Evolutionary conservation across 768 basidiomycete species (phyloP).

Genomic region (Podaxis mareebaensis): DNA sequence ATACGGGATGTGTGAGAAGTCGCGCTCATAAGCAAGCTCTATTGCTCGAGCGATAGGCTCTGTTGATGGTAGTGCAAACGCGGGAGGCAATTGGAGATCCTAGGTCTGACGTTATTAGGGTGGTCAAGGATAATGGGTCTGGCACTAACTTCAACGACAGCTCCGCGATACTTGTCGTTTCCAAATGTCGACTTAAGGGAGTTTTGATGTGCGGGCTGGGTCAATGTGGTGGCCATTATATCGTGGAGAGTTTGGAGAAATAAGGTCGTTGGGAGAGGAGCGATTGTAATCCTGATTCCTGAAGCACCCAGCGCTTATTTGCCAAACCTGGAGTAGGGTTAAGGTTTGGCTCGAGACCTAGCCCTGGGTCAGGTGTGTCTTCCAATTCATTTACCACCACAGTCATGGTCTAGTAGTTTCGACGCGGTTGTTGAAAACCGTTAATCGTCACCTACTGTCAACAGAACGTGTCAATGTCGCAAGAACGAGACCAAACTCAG

Average conservation of each 20-base stretch:
- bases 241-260: conserved; percentile 6
- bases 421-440: neutral
- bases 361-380: too few species aligned
- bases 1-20: conserved; percentile 93
- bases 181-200: conserved; percentile 15
- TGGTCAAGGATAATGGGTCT: too few species aligned
- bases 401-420: neutral
- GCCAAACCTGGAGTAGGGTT: conserved; percentile 11
- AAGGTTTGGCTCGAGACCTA: neutral
- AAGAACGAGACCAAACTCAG: neutral
- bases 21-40: conserved; percentile 88
- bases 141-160: conserved; percentile 80
- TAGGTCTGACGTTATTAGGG: conserved; percentile 24
- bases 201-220: conserved; percentile 17
- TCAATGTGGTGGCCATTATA: conserved; percentile 21
- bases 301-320: neutral
- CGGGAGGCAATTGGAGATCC: conserved; percentile 85
- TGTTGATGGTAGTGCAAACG: conserved; percentile 73
- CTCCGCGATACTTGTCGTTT: conserved; percentile 74
- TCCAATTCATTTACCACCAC: neutral
- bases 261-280: neutral
- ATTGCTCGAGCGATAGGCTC: conserved; percentile 77
- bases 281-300: conserved; percentile 6
- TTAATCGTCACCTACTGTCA: neutral
- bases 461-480: neutral